Conservation (phyloP, 2,329 filamentous ascomycete genomes). For the Epichloe bromicola region DNA sequence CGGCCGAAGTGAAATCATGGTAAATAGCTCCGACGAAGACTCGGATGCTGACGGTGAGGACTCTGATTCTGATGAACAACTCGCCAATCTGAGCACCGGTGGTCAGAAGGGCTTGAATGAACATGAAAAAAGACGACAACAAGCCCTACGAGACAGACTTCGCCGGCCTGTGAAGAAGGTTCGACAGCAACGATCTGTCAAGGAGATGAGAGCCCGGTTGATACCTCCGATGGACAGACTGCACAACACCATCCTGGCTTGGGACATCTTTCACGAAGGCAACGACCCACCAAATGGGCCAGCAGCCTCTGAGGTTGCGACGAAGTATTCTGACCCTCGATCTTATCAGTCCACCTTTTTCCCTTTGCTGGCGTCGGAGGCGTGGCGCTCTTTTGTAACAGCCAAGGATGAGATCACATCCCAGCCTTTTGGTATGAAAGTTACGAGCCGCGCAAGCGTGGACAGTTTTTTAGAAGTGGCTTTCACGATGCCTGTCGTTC, state of each 20-base stretch:
- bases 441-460: conserved; percentile 77
- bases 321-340: conserved; percentile 60
- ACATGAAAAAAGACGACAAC: conserved; percentile 30
- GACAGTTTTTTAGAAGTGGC: conserved; percentile 90
- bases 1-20: conserved; percentile 79
- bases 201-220: conserved; percentile 87
- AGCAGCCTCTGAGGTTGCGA: conserved; percentile 62
- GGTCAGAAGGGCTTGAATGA: conserved; percentile 36
- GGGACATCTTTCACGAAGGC: conserved; percentile 88
- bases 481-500: conserved; percentile 59
- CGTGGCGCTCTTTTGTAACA: conserved; percentile 90
- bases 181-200: conserved; percentile 66
- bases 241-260: conserved; percentile 76
- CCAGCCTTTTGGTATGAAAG: conserved; percentile 74
- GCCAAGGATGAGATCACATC: conserved; percentile 74
- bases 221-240: conserved; percentile 77
- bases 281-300: conserved; percentile 71
- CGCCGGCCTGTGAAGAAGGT: conserved; percentile 72
- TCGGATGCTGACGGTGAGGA: conserved; percentile 52
- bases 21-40: conserved; percentile 67
- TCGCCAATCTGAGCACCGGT: conserved; percentile 34
- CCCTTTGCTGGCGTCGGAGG: conserved; percentile 79
- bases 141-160: conserved; percentile 39
- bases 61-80: conserved; percentile 37
- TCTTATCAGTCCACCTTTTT: conserved; percentile 86